Conservation (phyloP, 345 rosid genomes). For the Populus ilicifolia region DNA sequence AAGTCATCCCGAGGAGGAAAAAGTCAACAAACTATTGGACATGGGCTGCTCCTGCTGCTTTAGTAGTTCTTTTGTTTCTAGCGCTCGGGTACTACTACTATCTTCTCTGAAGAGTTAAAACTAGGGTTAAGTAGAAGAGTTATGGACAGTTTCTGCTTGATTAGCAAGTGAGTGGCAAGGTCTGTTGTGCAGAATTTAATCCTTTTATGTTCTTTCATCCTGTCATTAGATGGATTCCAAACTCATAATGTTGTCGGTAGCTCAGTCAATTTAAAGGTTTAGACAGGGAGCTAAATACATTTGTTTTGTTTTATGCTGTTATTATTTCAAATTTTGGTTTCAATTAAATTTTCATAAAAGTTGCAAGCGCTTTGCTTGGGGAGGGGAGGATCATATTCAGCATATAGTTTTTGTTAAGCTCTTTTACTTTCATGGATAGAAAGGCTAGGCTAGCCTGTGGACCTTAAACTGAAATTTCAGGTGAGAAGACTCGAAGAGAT, state of each 20-base stretch:
- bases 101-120: constrained; percentile 31
- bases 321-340: constrained; percentile 28
- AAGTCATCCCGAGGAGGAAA: constrained; percentile 65
- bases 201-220: constrained; percentile 30
- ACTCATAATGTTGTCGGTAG: constrained; percentile 33
- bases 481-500: too few relatives aligned
- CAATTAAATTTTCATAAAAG: not conserved
- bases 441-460: not conserved
- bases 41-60: constrained; percentile 58
- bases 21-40: constrained; percentile 68
- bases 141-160: constrained; percentile 19
- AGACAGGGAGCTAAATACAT: constrained; percentile 9
- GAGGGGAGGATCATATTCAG: not conserved
- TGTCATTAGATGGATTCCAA: constrained; percentile 34
- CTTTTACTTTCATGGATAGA: not conserved
- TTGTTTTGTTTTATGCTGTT: constrained; percentile 9
- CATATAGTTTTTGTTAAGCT: not conserved
- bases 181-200: constrained; percentile 16
- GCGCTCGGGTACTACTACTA: constrained; percentile 52
- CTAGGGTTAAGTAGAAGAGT: constrained; percentile 10
- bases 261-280: constrained; percentile 18
- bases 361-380: not conserved
- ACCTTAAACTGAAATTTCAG: not conserved
- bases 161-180: constrained; percentile 14
- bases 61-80: constrained; percentile 39